A percentile compares a stretch with the other conserved stretches of the same genome.
phyloP scores from a whole-genome alignment of 805 yeast genomes.

The Saccharomycopsis vini region DNA sequence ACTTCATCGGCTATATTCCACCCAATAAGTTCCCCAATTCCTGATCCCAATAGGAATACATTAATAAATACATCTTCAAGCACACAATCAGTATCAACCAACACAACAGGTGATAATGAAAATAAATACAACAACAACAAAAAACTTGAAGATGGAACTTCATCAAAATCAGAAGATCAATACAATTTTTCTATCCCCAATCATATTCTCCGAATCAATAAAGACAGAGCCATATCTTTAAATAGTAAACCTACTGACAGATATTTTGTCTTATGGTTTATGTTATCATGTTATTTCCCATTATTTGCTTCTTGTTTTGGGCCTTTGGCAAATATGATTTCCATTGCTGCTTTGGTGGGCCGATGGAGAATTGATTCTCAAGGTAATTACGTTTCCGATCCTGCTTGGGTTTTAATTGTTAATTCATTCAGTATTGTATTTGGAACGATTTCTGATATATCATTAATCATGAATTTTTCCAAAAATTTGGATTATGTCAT shows the following conservation, averaged over 20 bases:
- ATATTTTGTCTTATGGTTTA: slow-evolving; percentile 42
- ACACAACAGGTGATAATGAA: too few species aligned
- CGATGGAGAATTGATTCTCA: slow-evolving; percentile 45
- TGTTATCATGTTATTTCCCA: slow-evolving; percentile 62
- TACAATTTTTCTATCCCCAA: too few species aligned
- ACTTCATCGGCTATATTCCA: too few species aligned
- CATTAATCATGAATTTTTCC: slow-evolving; percentile 64
- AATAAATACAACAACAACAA: too few species aligned
- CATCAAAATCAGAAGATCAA: too few species aligned
- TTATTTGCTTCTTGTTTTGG: slow-evolving; percentile 70
- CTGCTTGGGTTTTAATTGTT: slow-evolving; percentile 38
- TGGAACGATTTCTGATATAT: slow-evolving; percentile 60
- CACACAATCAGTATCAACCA: too few species aligned
- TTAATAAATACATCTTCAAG: too few species aligned
- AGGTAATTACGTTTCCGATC: slow-evolving; percentile 27
- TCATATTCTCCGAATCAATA: slow-evolving; percentile 13
- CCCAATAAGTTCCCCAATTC: too few species aligned
- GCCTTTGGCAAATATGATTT: slow-evolving; percentile 67
- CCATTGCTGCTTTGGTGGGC: slow-evolving; percentile 62
- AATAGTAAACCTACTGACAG: slow-evolving; percentile 16
- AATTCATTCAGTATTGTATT: slow-evolving; percentile 55
- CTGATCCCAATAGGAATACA: too few species aligned
- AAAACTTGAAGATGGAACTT: too few species aligned
- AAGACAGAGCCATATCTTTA: slow-evolving; percentile 14
- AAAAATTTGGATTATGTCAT: slow-evolving; percentile 46